Evolutionary conservation across 2,329 filamentous ascomycete genomes (phyloP).

Genomic region (Arthroderma sp.): DNA sequence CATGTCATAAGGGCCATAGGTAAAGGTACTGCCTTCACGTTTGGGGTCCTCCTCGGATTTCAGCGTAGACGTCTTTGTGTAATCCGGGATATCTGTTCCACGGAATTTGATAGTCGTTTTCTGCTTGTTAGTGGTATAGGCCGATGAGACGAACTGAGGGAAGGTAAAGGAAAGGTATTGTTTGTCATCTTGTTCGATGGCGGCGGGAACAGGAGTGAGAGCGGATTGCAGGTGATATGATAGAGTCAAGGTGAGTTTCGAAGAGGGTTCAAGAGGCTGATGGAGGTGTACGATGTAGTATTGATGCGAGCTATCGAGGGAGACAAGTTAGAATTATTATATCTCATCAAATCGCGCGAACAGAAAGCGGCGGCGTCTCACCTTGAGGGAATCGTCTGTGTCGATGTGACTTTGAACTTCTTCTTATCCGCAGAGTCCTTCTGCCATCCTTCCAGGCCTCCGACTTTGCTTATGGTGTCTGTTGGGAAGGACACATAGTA

Average conservation of each 20-base stretch:
- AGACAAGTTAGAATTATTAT: conserved; percentile 2
- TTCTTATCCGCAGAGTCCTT: conserved; percentile 63
- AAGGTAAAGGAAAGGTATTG: conserved; percentile 82
- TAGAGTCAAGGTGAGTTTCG: conserved; percentile 76
- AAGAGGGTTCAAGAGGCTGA: conserved; percentile 59
- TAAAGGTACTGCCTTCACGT: conserved; percentile 74
- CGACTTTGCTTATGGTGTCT: conserved; percentile 61
- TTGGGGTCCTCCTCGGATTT: conserved; percentile 57
- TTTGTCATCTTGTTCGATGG: conserved; percentile 70
- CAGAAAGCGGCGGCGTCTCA: not conserved
- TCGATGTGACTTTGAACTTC: conserved; percentile 56
- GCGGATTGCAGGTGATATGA: conserved; percentile 69
- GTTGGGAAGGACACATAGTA: conserved; percentile 84
- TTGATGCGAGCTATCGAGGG: conserved; percentile 49
- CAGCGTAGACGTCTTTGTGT: conserved; percentile 56
- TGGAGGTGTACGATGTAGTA: conserved; percentile 79
- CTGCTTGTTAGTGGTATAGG: conserved; percentile 79
- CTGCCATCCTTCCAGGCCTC: conserved; percentile 82
- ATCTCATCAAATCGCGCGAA: not conserved
- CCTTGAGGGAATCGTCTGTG: conserved; percentile 38
- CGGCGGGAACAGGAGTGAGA: conserved; percentile 66
- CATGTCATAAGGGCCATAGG: conserved; percentile 74
- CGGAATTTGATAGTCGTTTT: conserved; percentile 94
- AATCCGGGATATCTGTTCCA: conserved; percentile 66
- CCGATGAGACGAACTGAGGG: conserved; percentile 70